These are phyloP conservation scores for Amanita fuliginea DNA, from an alignment of 768 basidiomycete species.

Conservation along the genomic window DNA sequence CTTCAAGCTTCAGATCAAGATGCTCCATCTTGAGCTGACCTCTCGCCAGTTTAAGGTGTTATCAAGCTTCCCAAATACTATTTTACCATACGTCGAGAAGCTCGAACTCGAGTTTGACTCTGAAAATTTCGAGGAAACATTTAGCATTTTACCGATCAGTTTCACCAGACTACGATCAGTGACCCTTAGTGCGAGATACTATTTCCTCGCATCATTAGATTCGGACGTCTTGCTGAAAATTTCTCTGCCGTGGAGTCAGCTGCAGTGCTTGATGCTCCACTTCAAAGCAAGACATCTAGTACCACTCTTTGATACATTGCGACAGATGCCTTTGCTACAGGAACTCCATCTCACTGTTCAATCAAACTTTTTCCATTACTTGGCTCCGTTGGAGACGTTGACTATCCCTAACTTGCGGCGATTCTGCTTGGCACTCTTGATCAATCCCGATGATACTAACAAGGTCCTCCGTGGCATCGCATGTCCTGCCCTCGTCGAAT, in stretches of 20 bases:
- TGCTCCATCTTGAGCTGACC: background rate
- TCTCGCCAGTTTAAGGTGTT: background rate
- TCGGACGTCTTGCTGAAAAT: background rate
- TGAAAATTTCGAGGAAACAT: background rate
- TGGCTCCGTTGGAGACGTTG: background rate
- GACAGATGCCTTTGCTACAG: background rate
- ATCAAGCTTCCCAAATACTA: background rate
- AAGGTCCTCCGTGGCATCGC: background rate
- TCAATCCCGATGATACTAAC: background rate
- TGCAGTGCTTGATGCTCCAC: background rate
- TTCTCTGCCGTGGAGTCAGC: background rate
- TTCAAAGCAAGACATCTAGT: no score
- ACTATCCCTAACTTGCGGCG: background rate
- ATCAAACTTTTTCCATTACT: no score
- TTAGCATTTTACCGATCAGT: background rate
- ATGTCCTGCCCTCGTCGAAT: background rate
- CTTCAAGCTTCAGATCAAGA: background rate
- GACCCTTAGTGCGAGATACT: background rate
- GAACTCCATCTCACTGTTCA: background rate
- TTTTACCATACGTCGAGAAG: background rate
- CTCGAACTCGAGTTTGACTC: background rate
- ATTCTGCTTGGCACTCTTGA: background rate
- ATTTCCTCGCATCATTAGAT: background rate
- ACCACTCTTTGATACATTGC: background rate
- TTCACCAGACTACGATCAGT: background rate